Evolutionary conservation across 1,284 basidiomycete species (phyloP).

Genomic region (Porogramme epimiltina): DNA sequence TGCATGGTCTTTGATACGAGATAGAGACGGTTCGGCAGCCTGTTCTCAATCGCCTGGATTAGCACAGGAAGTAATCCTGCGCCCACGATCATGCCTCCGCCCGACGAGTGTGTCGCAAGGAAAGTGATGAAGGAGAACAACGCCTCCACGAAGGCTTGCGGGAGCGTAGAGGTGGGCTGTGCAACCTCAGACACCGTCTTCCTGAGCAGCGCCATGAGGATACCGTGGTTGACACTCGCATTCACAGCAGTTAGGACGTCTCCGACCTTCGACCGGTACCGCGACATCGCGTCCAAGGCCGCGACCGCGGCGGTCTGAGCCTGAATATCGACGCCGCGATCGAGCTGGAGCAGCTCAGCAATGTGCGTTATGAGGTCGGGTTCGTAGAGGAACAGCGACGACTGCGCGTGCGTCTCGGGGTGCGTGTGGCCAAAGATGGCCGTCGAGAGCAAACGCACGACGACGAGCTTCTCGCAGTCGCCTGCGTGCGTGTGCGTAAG

Average conservation of each 20-base stretch:
- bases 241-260: constrained; percentile 93
- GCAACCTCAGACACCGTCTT: constrained; percentile 77
- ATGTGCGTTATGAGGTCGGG: constrained; percentile 88
- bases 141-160: constrained; percentile 84
- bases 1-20: constrained; percentile 89
- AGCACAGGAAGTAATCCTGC: constrained; percentile 93
- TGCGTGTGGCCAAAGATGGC: constrained; percentile 89
- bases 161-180: constrained; percentile 63
- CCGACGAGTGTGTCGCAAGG: constrained; percentile 82
- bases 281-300: constrained; percentile 87
- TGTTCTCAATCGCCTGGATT: constrained; percentile 85
- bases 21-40: constrained; percentile 63
- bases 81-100: constrained; percentile 93
- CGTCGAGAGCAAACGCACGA: constrained; percentile 84
- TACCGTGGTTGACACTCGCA: constrained; percentile 95
- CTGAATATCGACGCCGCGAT: constrained; percentile 64
- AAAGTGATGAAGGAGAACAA: constrained; percentile 87
- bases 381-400: constrained; percentile 91
- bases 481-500: constrained; percentile 58
- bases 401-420: constrained; percentile 75
- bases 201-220: constrained; percentile 86
- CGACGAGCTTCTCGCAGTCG: constrained; percentile 80
- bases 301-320: constrained; percentile 86
- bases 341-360: constrained; percentile 87
- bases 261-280: constrained; percentile 81